These are phyloP conservation scores for Chlorella sp. DNA, from an alignment of 139 green algal genomes.

Conservation along the genomic window DNA sequence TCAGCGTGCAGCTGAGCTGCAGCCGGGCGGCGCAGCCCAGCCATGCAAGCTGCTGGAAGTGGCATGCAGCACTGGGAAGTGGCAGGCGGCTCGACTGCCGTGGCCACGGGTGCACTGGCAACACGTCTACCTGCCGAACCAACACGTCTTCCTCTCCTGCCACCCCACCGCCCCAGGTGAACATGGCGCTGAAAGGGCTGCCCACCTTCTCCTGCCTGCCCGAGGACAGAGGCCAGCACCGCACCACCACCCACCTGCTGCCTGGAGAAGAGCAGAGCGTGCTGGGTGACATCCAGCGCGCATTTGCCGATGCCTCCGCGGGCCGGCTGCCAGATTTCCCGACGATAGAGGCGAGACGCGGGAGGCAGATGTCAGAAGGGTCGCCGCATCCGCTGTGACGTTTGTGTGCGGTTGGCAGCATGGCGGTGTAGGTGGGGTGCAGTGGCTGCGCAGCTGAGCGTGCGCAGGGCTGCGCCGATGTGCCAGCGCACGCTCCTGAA, in stretches of 20 bases:
- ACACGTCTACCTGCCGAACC: not conserved
- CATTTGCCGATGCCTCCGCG: conserved; percentile 19
- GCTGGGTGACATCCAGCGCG: conserved; percentile 1
- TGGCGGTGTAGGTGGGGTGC: no score
- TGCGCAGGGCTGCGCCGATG: no score
- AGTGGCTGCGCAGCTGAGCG: no score
- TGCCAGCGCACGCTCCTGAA: no score
- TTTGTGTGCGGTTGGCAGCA: no score
- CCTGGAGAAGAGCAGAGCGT: conserved; percentile 39
- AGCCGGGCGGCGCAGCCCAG: no score
- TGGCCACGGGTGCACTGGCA: no score
- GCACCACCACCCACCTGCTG: conserved; percentile 64
- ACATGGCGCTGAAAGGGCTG: conserved; percentile 57
- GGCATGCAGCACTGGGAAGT: no score
- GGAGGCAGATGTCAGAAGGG: no score
- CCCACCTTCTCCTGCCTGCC: conserved; percentile 63
- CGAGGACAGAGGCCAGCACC: conserved; percentile 49
- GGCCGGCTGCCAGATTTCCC: conserved; percentile 55
- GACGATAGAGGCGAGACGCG: conserved; percentile 48
- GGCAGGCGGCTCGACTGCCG: no score
- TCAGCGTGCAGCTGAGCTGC: not conserved
- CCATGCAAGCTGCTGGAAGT: no score
- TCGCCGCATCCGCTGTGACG: no score
- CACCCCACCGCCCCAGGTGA: conserved; percentile 44
- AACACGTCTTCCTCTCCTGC: not conserved